Evolutionary conservation across 257 asterid genomes (phyloP), one percentile per base, ranked within the genome.

Genomic region (Ligustrum vulgare): DNA sequence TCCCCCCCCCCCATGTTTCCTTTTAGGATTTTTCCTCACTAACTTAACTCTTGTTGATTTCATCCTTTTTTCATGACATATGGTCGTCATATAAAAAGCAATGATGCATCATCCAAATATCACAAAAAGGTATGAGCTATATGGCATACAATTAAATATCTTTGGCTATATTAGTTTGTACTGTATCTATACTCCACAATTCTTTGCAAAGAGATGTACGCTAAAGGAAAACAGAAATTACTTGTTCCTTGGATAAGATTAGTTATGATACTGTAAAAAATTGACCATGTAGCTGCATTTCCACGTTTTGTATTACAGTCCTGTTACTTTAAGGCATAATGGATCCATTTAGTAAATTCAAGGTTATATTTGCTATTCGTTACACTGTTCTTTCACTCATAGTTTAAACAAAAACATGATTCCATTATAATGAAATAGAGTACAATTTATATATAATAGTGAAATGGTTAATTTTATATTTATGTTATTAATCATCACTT

Each of bases 31-130:
- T 43, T 2, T 35, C 70, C 69, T 18, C 28, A 71, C 58, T 75
- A 69, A 72, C 79, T 47, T 31, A n/a, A n/a, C n/a, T n/a, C n/a
- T n/a, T n/a, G n/a, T n/a, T n/a, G n/a, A n/a, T n/a, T n/a, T n/a
- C n/a, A 68, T 70, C 74, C 73, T 70, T 37, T 47, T 86, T 80
- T 47, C 77, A 63, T 66, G 56, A 80, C n/a, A 76, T 81, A 95
- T 97, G 86, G 91, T 67, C 97, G 91, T 80, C 93, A 89, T 84
- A 28, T 81, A 12, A 91, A 91, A 88, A 78, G 85, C 70, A 87
- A 84, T 34, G 88, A 87, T 77, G 91, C 79, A 80, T 86, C 73
- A 51, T 72, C 87, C 65, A 91, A 71, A 82, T 90, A 71, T 79
- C 82, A 78, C 78, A 77, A 69, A 72, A 87, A 88, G 93, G 95